Evolutionary conservation across 768 basidiomycete genomes (phyloP).

Genomic region (Podaxis sp.): DNA sequence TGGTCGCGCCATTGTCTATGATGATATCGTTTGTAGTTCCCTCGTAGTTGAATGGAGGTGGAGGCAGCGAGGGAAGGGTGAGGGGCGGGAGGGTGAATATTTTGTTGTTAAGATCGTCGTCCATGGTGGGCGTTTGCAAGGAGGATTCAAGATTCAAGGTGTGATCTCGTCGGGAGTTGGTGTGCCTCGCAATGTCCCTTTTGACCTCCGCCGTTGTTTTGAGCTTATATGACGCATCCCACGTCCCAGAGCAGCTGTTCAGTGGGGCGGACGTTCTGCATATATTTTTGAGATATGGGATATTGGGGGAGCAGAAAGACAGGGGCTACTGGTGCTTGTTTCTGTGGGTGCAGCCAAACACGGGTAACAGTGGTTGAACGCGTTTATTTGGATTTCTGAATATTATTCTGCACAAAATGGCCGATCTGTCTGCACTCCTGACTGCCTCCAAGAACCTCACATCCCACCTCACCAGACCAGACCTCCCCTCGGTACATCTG

Average conservation of each 20-base stretch:
- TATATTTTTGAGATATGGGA: background rate
- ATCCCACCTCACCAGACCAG: slow-evolving; percentile 73
- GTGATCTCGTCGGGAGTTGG: background rate
- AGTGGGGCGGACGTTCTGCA: background rate
- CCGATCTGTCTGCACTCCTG: slow-evolving; percentile 71
- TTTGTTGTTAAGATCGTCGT: slow-evolving; percentile 3
- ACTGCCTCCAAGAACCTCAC: slow-evolving; percentile 73
- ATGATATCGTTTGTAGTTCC: slow-evolving; percentile 56
- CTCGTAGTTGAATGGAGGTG: slow-evolving; percentile 44
- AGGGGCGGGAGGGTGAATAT: slow-evolving; percentile 17
- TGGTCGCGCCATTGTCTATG: slow-evolving; percentile 89
- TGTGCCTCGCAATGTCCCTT: background rate
- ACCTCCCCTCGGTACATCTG: slow-evolving; percentile 85
- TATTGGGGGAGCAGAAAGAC: background rate
- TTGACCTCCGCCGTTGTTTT: background rate
- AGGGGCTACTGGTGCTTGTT: slow-evolving; percentile 5
- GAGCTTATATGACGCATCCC: background rate
- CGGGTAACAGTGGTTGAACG: background rate
- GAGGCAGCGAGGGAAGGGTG: slow-evolving; percentile 17
- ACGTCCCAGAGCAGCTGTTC: background rate
- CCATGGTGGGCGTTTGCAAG: slow-evolving; percentile 9
- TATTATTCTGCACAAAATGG: slow-evolving; percentile 21
- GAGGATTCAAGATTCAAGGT: background rate
- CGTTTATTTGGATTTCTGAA: background rate
- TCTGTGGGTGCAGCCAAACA: slow-evolving; percentile 16